Evolutionary conservation across 2,329 filamentous ascomycete genomes (phyloP), one percentile per base, ranked within the genome.

Genomic region (Leptographium lundbergii): DNA sequence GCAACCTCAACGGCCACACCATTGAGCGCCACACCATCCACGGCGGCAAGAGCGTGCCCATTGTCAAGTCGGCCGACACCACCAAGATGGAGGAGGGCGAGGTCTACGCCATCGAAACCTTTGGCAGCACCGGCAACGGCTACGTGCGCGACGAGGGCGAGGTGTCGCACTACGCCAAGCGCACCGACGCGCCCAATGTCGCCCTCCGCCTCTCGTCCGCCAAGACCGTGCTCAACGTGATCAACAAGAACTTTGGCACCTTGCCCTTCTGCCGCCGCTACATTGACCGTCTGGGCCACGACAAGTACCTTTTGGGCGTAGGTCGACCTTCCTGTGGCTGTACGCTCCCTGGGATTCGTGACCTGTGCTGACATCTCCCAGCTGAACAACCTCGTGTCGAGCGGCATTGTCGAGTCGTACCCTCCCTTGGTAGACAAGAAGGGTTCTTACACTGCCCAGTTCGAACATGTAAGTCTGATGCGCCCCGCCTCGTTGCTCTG

Each of bases 51-150:
- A 91, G 88, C 65, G 89, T 96, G 57, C 92, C 91, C 0, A 96
- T 96, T 67, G 90, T 96, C 63, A 95, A 95, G 77, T 86, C 84
- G 62, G 82, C 82, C 62, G 89, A 95, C 68, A 84, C 86, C 70
- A 95, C 90, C 57, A 96, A 95, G 80, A 97, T 97, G 92, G 91
- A 96, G 75, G 92, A 96, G 74, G 91, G 91, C 50, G 91, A 97
- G 69, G 86, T 91, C 22, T 97, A 95, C 71, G 91, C 91, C 64
- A 95, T 96, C 66, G 91, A 96, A 76, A 96, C 91, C 0, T 96
- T 96, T 71, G 92, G 91, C 61, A 94, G 87, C 70, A 96, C 91
- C 25, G 92, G 91, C 63, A 91, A 89, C 70, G 91, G 91, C 64
- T 88, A 89, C 69, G 89, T 96, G 59, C 77, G 84, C 64, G 91